phyloP scores from a whole-genome alignment of 2,329 filamentous ascomycete genomes.

The Fusarium sp. region DNA sequence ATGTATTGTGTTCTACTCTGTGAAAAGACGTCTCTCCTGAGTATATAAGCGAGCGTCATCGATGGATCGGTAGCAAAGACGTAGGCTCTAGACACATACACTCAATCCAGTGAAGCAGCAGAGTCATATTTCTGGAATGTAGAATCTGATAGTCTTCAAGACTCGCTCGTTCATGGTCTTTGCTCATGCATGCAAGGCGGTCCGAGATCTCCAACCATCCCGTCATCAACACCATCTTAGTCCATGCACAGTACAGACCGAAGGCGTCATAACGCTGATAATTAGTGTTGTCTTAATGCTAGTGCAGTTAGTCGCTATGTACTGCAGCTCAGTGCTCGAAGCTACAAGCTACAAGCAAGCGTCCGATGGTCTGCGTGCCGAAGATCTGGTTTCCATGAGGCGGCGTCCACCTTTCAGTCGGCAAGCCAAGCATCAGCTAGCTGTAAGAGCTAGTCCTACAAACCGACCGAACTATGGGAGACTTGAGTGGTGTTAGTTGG shows the following conservation, averaged over 20 bases:
- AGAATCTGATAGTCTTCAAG: not conserved
- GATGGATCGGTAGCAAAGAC: not conserved
- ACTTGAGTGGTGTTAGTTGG: not conserved
- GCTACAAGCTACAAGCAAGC: not conserved
- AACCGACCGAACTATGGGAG: too few species aligned
- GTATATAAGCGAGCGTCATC: not conserved
- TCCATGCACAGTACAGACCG: not conserved
- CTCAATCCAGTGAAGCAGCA: fast-evolving
- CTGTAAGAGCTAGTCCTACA: not conserved
- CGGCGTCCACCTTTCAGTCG: not conserved
- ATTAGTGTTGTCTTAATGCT: fast-evolving
- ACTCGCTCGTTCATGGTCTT: not conserved
- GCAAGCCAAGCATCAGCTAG: not conserved
- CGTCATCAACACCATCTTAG: not conserved
- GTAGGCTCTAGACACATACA: not conserved
- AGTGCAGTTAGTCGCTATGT: too few species aligned
- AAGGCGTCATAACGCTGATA: not conserved
- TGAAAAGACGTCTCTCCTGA: not conserved
- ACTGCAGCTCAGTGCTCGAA: not conserved
- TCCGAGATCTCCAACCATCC: not conserved
- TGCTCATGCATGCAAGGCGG: not conserved
- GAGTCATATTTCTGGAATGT: not conserved
- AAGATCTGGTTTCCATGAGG: not conserved
- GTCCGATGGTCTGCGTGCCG: not conserved
- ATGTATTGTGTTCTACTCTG: not conserved